Evolutionary conservation across 257 asterid species (phyloP), one percentile per base, ranked within the genome.

Genomic region (Scutellaria baicalensis): DNA sequence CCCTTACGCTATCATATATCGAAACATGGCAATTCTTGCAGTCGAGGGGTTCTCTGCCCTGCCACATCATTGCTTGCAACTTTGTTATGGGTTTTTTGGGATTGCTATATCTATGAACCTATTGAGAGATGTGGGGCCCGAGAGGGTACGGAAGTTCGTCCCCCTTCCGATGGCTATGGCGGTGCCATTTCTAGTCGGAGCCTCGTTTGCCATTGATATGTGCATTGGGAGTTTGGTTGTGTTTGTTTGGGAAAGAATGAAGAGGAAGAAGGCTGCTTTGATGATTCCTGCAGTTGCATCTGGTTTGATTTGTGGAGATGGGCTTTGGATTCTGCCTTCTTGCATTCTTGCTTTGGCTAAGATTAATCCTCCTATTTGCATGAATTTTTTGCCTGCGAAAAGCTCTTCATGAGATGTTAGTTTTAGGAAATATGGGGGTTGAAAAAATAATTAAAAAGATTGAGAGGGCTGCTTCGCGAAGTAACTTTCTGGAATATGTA

Each of bases 151-250:
- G 72, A 79, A 68, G 20, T 71, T 85, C 78, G 71, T 88, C 6
- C 95, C 96, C 0, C 81, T 89, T 6, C 95, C 96, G 6, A 87
- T 88, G 95, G 96, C 95, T 6, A 89, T 89, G 93, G 96, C 96
- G 1, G 96, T 85, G 76, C 96, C 95, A 6, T 89, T 89, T 57
- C 78, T 87, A 0, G 93, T 85, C 16, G 93, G 95, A 4, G 96
- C 84, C 4, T 79, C 85, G 33, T 89, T 89, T 42, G 92, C 96
- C 0, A 78, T 89, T 1, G 96, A 89, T 54, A 89, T 89, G 96
- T 87, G 89, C 49, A 59, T 81, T n/a, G 96, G 96, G 78, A 86
- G 96, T 75, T 51, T 85, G 75, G 67, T 69, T 9, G 96, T 89
- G 1, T 86, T 12, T 44, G 79, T 75, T n/a, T 89, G 91, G 94